Percentiles rank a stretch among this genome's conserved stretches.
These are phyloP conservation scores for Aspergillus fructus DNA, from an alignment of 2,329 filamentous ascomycete species.

Conservation along the genomic window DNA sequence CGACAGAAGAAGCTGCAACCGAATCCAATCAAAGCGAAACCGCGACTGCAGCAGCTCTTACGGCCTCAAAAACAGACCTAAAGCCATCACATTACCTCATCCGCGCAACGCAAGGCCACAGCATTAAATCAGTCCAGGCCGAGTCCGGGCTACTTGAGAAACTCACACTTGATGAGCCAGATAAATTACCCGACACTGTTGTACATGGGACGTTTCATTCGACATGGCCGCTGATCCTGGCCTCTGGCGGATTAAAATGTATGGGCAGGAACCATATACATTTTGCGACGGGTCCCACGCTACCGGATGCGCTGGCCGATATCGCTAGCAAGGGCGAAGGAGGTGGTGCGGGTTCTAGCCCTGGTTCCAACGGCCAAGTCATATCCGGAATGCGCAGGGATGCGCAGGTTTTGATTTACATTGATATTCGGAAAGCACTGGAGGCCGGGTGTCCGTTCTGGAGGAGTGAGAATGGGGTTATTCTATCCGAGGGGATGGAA, in stretches of 20 bases:
- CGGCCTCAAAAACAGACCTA: constrained; percentile 50
- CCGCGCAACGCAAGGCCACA: constrained; percentile 94
- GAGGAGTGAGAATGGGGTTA: constrained; percentile 66
- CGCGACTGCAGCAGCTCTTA: constrained; percentile 29
- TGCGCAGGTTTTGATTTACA: constrained; percentile 74
- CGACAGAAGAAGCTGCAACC: not conserved
- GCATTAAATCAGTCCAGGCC: constrained; percentile 70
- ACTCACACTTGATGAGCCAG: constrained; percentile 55
- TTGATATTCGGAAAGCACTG: constrained; percentile 69
- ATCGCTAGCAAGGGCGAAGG: constrained; percentile 15
- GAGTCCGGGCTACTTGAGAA: constrained; percentile 65
- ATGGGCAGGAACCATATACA: constrained; percentile 91
- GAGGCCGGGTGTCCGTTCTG: constrained; percentile 68
- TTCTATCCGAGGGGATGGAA: not conserved
- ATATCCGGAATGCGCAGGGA: constrained; percentile 78
- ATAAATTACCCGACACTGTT: constrained; percentile 60
- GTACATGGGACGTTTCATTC: constrained; percentile 88
- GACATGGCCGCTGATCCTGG: constrained; percentile 73
- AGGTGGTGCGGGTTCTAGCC: not conserved
- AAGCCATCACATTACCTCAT: constrained; percentile 74
- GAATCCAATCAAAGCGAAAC: not conserved
- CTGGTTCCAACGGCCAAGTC: constrained; percentile 41
- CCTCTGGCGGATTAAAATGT: constrained; percentile 71
- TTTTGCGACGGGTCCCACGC: constrained; percentile 73
- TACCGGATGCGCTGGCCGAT: constrained; percentile 32